Conservation (phyloP, 2,329 filamentous ascomycete genomes). For the Moelleriella libera region DNA sequence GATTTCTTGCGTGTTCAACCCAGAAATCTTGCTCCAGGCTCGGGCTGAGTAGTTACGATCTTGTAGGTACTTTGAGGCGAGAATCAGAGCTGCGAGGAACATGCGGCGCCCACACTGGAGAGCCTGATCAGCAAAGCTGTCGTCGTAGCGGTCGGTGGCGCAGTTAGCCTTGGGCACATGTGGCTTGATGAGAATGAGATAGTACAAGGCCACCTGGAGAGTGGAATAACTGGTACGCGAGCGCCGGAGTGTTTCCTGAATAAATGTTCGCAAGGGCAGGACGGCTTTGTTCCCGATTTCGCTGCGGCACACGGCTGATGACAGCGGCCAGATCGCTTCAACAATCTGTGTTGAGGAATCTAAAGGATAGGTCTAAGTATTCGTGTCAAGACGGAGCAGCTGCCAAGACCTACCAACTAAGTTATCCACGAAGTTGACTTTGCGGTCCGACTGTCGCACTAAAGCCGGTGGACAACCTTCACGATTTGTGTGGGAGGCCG, state of each 20-base stretch:
- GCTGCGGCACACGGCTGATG: conserved; percentile 62
- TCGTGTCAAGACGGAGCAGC: conserved; percentile 4
- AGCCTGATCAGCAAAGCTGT: conserved; percentile 58
- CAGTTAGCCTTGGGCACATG: conserved; percentile 75
- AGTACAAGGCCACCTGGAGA: conserved; percentile 90
- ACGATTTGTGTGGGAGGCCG: conserved; percentile 38
- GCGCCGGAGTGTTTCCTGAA: conserved; percentile 88
- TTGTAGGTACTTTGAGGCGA: conserved; percentile 95
- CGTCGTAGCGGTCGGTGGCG: conserved; percentile 69
- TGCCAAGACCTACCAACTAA: conserved; percentile 73
- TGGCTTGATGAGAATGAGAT: conserved; percentile 84
- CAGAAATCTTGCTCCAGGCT: conserved; percentile 98
- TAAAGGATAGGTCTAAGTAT: conserved; percentile 28
- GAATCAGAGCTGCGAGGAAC: conserved; percentile 88
- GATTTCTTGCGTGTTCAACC: conserved; percentile 84
- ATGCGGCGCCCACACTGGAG: conserved; percentile 93
- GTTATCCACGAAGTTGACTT: conserved; percentile 89
- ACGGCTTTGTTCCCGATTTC: conserved; percentile 64
- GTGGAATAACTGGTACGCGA: conserved; percentile 97
- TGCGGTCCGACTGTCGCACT: conserved; percentile 78
- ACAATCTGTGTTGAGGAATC: conserved; percentile 97
- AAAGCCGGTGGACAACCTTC: conserved; percentile 58
- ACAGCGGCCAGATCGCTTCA: conserved; percentile 91
- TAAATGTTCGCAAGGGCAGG: conserved; percentile 84
- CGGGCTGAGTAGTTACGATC: conserved; percentile 95